Base-by-base conservation (phyloP, 805 yeast species). In the Pichia californica region DNA sequence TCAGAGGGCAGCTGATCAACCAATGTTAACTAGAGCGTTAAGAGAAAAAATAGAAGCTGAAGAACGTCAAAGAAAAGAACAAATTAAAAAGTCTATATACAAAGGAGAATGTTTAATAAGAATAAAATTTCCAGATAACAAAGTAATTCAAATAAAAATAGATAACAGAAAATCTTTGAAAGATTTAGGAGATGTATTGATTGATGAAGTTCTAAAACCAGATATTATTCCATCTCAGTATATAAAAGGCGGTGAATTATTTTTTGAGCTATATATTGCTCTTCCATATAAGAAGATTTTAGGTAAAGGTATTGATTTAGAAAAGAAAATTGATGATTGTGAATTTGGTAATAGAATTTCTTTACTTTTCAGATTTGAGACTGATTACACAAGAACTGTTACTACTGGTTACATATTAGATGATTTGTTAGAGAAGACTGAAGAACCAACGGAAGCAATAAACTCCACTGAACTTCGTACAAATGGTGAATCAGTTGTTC, bases 61-160 rank as follows among this genome's bases (percentile, higher is more conserved):
- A 19, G 39, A 41, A 25, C 27, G 28, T 11, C 57, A 52, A 49
- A 59, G 46, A 45, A 54, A 51, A 13, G 37, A 35, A 1, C 62
- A 55, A 41, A 46, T 48, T 31, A 61, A 55, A 13, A 26, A 29
- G 15, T 9, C 10, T 7, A 18, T 27, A 8, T 20, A 29, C 14
- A 11, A 19, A 18, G 38, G 38, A 9, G 57, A 58, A 38, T 70
- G 77, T 40, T 55, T 64, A 7, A 56, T 81, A 2, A 65, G 87
- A 44, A 52, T 81, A 10, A 67, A 73, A 41, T 74, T 82, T 46
- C 85, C 86, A 0, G 84, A 81, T 56, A 68, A 70, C 43, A 66
- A 70, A 3, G 64, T 64, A 19, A 54, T 81, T 1, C 79, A 81
- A 50, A 64, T 76, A 15, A 67, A 62, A n/a, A 73, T 81, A 49